These are phyloP conservation scores for Alisma plantagoaquatica DNA, from an alignment of 106 monocot genomes.

Conservation along the genomic window DNA sequence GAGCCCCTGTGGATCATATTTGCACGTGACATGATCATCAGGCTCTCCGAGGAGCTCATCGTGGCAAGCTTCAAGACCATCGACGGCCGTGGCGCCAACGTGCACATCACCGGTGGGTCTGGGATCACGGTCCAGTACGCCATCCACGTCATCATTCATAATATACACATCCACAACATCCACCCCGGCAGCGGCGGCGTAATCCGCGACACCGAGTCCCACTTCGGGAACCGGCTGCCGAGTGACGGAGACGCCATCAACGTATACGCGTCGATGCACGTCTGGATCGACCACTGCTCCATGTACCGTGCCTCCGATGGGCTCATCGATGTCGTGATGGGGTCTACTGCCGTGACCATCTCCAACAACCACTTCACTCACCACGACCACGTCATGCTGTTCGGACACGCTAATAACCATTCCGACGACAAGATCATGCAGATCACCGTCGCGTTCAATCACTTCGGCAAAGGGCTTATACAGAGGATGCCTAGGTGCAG, in stretches of 20 bases:
- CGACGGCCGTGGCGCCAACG: too few relatives aligned
- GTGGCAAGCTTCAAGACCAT: too few relatives aligned
- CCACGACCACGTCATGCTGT: constrained; percentile 48
- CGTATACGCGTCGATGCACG: constrained; percentile 27
- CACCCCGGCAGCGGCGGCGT: constrained; percentile 19
- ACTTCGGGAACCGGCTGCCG: constrained; percentile 21
- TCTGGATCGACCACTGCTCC: too few relatives aligned
- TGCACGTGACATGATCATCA: too few relatives aligned
- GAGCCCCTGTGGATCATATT: too few relatives aligned
- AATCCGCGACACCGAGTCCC: constrained; percentile 21
- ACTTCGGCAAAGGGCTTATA: too few relatives aligned
- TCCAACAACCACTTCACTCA: constrained; percentile 48
- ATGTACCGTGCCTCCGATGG: constrained; percentile 6
- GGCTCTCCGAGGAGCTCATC: too few relatives aligned
- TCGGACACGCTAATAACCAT: constrained; percentile 52
- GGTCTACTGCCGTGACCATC: constrained; percentile 55
- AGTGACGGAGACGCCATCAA: constrained; percentile 60
- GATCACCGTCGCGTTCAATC: too few relatives aligned
- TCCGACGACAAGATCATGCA: too few relatives aligned
- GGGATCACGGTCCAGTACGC: constrained; percentile 45
- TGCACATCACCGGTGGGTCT: constrained; percentile 39
- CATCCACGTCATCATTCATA: constrained; percentile 44
- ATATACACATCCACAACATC: constrained; percentile 50
- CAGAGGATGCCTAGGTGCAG: constrained; percentile 53
- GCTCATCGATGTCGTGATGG: constrained; percentile 10